Conservation (phyloP, 2,329 filamentous ascomycete genomes). For the Xenosphaeropsis pyriputrescens region DNA sequence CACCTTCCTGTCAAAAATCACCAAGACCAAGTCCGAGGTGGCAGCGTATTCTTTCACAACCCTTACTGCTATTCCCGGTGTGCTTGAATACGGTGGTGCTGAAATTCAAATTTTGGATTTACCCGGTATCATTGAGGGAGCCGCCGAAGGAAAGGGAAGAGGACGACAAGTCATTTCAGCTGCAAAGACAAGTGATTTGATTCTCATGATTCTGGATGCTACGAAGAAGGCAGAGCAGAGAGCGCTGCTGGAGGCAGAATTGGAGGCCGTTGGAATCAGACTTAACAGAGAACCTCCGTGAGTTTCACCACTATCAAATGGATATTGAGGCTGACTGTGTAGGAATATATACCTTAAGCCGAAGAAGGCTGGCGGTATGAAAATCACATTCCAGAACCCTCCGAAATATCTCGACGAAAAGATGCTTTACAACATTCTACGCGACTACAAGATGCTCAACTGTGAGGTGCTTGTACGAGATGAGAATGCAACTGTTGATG, state of each 20-base stretch:
- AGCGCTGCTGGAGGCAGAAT: slow-evolving; percentile 73
- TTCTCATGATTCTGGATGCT: slow-evolving; percentile 92
- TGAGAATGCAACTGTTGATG: slow-evolving; percentile 89
- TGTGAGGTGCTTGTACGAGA: slow-evolving; percentile 92
- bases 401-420: slow-evolving; percentile 92
- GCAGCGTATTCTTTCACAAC: slow-evolving; percentile 97
- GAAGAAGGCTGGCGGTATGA: slow-evolving; percentile 96
- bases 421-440: slow-evolving; percentile 94
- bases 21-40: slow-evolving; percentile 92
- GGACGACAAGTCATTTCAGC: slow-evolving; percentile 94
- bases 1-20: slow-evolving; percentile 97
- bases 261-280: slow-evolving; percentile 90
- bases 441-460: slow-evolving; percentile 98
- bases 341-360: slow-evolving; percentile 95
- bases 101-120: slow-evolving; percentile 97
- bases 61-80: slow-evolving; percentile 89
- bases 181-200: slow-evolving; percentile 94
- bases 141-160: slow-evolving; percentile 86
- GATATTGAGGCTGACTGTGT: not conserved
- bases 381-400: slow-evolving; percentile 85
- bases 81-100: slow-evolving; percentile 92
- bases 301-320: slow-evolving; percentile 16
- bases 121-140: slow-evolving; percentile 95
- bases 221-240: slow-evolving; percentile 94
- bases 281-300: slow-evolving; percentile 84